A percentile compares a stretch with the other conserved stretches of the same genome.
Conservation (phyloP, 106 monocot species). For the Agapanthus africanus region DNA sequence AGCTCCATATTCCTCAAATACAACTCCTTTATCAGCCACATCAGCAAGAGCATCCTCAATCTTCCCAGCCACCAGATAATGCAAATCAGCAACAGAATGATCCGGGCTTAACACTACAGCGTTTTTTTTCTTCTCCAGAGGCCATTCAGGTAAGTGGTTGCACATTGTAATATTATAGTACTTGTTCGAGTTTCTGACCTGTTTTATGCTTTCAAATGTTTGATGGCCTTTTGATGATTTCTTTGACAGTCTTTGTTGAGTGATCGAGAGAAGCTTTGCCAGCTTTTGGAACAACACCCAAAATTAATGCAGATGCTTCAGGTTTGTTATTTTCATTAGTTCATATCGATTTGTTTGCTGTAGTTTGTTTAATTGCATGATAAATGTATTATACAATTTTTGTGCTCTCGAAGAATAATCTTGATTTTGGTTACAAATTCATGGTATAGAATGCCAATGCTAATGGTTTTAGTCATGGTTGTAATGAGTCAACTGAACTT, state of each 20-base stretch:
- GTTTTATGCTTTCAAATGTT: not conserved
- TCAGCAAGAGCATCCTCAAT: conserved; percentile 40
- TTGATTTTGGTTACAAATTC: not conserved
- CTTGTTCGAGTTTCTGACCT: not conserved
- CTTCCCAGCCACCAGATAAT: conserved; percentile 23
- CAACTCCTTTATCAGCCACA: conserved; percentile 63
- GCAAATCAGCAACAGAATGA: conserved; percentile 46
- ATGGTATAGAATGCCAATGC: not conserved
- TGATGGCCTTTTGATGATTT: not conserved
- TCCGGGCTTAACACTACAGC: conserved; percentile 59
- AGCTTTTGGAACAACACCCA: conserved; percentile 89
- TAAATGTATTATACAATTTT: not conserved
- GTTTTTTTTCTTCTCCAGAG: conserved; percentile 89
- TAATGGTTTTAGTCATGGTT: not conserved
- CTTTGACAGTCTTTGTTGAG: conserved; percentile 61
- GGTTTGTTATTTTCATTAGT: conserved; percentile 36
- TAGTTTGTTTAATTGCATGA: not conserved
- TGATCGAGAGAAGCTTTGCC: conserved; percentile 90
- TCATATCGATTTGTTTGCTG: not conserved
- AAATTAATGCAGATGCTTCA: conserved; percentile 99
- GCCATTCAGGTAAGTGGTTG: conserved; percentile 78
- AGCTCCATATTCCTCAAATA: conserved; percentile 51
- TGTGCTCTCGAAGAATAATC: not conserved
- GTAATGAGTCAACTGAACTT: not conserved
- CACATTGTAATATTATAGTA: not conserved